Percentiles rank a stretch among this genome's conserved stretches.
phyloP scores from a whole-genome alignment of 2,329 filamentous ascomycete species.

The Curvularia lunata region DNA sequence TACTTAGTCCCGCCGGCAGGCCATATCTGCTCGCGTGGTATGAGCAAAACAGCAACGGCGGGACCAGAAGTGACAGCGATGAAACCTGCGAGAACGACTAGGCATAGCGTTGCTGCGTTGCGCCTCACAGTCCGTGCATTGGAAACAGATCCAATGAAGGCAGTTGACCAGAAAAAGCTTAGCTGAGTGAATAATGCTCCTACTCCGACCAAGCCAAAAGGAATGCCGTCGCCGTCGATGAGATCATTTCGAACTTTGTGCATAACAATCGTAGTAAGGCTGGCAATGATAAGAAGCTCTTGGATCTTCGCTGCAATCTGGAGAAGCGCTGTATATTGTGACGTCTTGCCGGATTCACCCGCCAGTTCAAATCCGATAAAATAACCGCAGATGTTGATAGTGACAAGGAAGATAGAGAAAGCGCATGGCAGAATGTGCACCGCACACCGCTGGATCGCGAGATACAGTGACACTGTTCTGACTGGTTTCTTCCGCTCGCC shows the following conservation, averaged over 20 bases:
- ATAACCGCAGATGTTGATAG: background rate
- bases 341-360: background rate
- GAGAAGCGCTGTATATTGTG: background rate
- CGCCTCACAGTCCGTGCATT: background rate
- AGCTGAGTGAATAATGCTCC: background rate
- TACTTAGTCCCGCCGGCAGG: background rate
- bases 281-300: background rate
- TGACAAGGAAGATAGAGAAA: background rate
- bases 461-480: background rate
- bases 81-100: background rate
- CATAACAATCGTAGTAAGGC: background rate
- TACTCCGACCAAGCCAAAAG: background rate
- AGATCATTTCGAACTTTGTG: background rate
- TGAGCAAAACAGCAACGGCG: background rate
- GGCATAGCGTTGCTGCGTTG: background rate
- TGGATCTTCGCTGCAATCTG: background rate
- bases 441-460: background rate
- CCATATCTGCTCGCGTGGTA: background rate
- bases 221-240: background rate
- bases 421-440: background rate
- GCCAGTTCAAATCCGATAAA: conserved; percentile 1
- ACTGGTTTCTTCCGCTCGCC: background rate
- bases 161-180: background rate
- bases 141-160: background rate
- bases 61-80: background rate